These are phyloP conservation scores for Drechmeria coniospora DNA, from an alignment of 2,329 filamentous ascomycete genomes.

Conservation along the genomic window DNA sequence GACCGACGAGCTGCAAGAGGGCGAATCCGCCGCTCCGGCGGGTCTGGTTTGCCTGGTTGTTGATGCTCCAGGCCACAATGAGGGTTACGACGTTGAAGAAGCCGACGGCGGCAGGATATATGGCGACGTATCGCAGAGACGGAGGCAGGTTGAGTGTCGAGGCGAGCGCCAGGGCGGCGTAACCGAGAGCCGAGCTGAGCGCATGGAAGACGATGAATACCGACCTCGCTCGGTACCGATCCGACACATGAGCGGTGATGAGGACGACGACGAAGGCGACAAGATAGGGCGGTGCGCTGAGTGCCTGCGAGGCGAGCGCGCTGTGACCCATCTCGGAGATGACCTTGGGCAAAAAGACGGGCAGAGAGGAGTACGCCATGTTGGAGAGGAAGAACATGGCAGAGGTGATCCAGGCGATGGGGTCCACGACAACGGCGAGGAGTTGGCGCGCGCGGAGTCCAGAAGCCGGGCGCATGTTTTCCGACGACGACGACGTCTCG, in stretches of 20 bases:
- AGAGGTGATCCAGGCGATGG: slow-evolving; percentile 49
- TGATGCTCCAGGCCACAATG: slow-evolving; percentile 77
- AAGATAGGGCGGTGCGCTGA: slow-evolving; percentile 71
- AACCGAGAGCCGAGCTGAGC: slow-evolving; percentile 46
- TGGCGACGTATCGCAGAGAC: slow-evolving; percentile 50
- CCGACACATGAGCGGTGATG: slow-evolving; percentile 56
- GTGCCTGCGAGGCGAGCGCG: slow-evolving; percentile 52
- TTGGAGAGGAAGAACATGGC: slow-evolving; percentile 80
- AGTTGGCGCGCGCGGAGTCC: slow-evolving; percentile 41
- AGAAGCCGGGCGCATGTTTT: slow-evolving; percentile 4
- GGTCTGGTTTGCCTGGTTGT: slow-evolving; percentile 59
- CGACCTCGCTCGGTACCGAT: slow-evolving; percentile 46
- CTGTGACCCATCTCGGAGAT: slow-evolving; percentile 62
- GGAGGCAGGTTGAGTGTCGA: slow-evolving; percentile 26
- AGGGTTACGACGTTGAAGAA: slow-evolving; percentile 77
- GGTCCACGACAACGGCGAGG: slow-evolving; percentile 24
- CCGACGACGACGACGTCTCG: slow-evolving; percentile 13
- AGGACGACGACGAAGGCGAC: slow-evolving; percentile 59
- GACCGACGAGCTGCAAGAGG: slow-evolving; percentile 66
- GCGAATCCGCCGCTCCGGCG: slow-evolving; percentile 64
- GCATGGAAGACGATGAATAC: slow-evolving; percentile 55
- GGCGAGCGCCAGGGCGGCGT: slow-evolving; percentile 44
- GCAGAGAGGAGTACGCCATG: slow-evolving; percentile 75
- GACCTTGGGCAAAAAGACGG: slow-evolving; percentile 75
- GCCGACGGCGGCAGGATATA: slow-evolving; percentile 65